Evolutionary conservation across 352 stramenopile genomes (phyloP).

Genomic region (Phytophthora cajani): DNA sequence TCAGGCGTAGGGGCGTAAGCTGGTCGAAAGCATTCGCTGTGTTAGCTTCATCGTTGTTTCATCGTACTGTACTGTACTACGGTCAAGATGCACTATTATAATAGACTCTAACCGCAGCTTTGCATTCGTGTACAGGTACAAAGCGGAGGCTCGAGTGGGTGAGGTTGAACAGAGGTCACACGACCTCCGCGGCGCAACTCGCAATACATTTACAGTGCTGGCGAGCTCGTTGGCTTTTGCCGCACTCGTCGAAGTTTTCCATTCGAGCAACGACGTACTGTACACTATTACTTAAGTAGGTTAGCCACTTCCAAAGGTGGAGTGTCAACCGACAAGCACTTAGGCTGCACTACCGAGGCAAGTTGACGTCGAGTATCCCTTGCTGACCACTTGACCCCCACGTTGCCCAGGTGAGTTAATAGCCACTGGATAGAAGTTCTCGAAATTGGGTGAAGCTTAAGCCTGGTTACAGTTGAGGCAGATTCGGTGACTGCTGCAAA

Average conservation of each 20-base stretch:
- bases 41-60: neutral
- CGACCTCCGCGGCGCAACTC: too few species aligned
- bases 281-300: too few species aligned
- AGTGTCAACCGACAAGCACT: neutral
- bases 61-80: neutral
- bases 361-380: neutral
- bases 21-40: conserved; percentile 8
- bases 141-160: neutral
- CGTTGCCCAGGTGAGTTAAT: neutral
- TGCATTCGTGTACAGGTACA: neutral
- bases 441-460: neutral
- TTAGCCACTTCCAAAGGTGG: neutral
- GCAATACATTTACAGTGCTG: too few species aligned
- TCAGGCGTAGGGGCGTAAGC: neutral
- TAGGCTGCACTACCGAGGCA: neutral
- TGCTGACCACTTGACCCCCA: neutral
- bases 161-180: neutral
- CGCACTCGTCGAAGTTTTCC: neutral
- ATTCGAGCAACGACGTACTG: neutral
- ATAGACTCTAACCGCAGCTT: neutral
- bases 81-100: too few species aligned
- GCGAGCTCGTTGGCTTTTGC: too few species aligned
- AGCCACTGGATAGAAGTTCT: neutral
- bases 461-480: neutral
- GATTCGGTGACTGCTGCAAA: too few species aligned